phyloP scores from a whole-genome alignment of 345 rosid genomes.

The Gossypioides kirkii region DNA sequence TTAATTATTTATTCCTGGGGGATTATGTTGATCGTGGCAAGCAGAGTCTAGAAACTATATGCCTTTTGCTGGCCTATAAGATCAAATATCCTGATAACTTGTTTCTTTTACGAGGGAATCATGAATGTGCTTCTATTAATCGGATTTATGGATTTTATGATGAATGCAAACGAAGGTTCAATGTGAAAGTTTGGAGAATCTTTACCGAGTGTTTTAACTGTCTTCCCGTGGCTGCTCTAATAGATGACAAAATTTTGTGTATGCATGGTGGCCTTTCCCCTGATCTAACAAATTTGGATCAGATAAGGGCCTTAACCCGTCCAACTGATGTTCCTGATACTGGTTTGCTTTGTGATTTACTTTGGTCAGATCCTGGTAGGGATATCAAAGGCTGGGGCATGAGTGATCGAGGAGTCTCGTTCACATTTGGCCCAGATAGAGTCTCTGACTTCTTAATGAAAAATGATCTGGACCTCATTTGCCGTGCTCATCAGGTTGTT shows the following conservation, averaged over 20 bases:
- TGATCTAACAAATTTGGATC: slow-evolving; percentile 62
- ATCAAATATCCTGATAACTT: slow-evolving; percentile 87
- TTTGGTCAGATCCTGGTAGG: slow-evolving; percentile 89
- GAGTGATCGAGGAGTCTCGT: slow-evolving; percentile 90
- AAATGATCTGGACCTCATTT: slow-evolving; percentile 84
- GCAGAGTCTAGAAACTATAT: slow-evolving; percentile 92
- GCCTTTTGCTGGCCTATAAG: slow-evolving; percentile 85
- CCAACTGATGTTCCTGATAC: slow-evolving; percentile 84
- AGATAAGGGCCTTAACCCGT: slow-evolving; percentile 63
- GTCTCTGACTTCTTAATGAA: slow-evolving; percentile 64
- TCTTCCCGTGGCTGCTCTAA: slow-evolving; percentile 82
- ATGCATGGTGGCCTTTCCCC: slow-evolving; percentile 98
- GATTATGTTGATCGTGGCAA: slow-evolving; percentile 98
- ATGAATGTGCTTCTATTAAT: slow-evolving; percentile 84
- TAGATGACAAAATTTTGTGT: slow-evolving; percentile 86
- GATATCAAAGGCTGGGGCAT: slow-evolving; percentile 84
- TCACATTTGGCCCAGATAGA: slow-evolving; percentile 71
- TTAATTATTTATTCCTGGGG: slow-evolving; percentile 81
- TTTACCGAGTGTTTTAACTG: slow-evolving; percentile 92
- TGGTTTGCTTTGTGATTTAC: slow-evolving; percentile 88
- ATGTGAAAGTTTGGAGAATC: slow-evolving; percentile 68
- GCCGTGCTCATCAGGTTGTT: slow-evolving; percentile 97
- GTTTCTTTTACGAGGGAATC: slow-evolving; percentile 81
- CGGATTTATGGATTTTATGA: slow-evolving; percentile 91
- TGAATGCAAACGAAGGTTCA: slow-evolving; percentile 87